Percentiles rank a stretch among this genome's conserved stretches.
Evolutionary conservation across 208 protist genomes (phyloP).

Genomic region (Naegleria gruberi): DNA sequence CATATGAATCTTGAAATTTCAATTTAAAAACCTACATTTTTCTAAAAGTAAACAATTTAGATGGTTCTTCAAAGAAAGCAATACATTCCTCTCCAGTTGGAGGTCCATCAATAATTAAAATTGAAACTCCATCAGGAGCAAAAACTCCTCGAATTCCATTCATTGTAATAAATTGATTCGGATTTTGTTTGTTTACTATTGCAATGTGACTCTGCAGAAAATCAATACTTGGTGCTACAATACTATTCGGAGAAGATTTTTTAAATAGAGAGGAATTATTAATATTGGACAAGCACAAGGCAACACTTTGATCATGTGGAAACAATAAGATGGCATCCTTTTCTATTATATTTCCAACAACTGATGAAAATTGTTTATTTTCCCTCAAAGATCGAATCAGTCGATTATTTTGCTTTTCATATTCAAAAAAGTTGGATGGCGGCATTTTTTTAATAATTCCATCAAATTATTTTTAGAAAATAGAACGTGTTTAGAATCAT

Average conservation of each 20-base stretch:
- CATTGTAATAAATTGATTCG: neutral
- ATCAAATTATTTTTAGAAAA: too few species aligned
- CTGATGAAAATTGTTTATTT: neutral
- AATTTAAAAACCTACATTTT: neutral
- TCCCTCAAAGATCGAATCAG: neutral
- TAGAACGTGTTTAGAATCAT: too few species aligned
- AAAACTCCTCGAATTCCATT: constrained; percentile 15
- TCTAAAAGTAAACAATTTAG: neutral
- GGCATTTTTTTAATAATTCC: too few species aligned
- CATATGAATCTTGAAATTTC: neutral
- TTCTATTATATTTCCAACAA: neutral
- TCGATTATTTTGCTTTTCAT: neutral
- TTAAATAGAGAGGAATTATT: neutral
- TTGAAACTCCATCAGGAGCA: neutral
- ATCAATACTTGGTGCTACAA: neutral
- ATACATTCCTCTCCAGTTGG: neutral
- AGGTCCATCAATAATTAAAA: neutral
- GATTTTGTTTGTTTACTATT: neutral
- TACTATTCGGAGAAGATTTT: neutral
- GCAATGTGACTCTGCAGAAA: constrained; percentile 17
- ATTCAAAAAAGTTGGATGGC: constrained; percentile 4
- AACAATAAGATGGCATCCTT: neutral
- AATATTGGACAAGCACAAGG: neutral
- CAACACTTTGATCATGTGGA: neutral
- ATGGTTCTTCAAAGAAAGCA: neutral